These are phyloP conservation scores for Penicillium pancosmium DNA, from an alignment of 495 filamentous ascomycete genomes.

Conservation along the genomic window DNA sequence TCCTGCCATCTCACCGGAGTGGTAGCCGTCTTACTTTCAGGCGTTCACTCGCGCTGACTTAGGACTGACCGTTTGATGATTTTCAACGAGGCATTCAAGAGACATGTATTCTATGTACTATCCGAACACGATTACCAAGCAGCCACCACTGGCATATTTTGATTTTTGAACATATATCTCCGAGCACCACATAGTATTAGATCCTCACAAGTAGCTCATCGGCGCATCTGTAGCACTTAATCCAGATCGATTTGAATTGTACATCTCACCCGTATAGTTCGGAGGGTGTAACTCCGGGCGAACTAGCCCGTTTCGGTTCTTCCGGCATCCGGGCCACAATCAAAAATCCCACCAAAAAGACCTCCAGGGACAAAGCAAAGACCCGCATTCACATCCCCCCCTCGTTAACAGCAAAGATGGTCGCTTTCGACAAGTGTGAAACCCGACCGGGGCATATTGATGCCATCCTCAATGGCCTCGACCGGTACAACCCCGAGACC, in stretches of 20 bases:
- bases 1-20: neutral
- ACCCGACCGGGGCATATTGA: constrained; percentile 86
- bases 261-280: constrained; percentile 14
- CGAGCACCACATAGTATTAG: too few relatives aligned
- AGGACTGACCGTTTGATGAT: constrained; percentile 14
- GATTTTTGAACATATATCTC: neutral
- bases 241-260: neutral
- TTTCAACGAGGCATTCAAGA: constrained; percentile 27
- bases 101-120: constrained; percentile 37
- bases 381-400: constrained; percentile 32
- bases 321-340: constrained; percentile 38
- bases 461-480: constrained; percentile 87
- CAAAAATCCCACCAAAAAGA: constrained; percentile 48
- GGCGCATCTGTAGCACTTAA: neutral
- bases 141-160: constrained; percentile 1
- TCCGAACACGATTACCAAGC: constrained; percentile 21
- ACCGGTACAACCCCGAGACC: constrained; percentile 98
- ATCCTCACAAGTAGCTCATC: too few relatives aligned
- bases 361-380: constrained; percentile 29
- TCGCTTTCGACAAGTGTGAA: constrained; percentile 58
- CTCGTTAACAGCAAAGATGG: constrained; percentile 42
- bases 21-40: neutral
- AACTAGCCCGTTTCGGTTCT: constrained; percentile 26
- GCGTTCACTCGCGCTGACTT: constrained; percentile 1
- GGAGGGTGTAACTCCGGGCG: constrained; percentile 22